Evolutionary conservation across 2,329 filamentous ascomycete species (phyloP).

Genomic region (Xylaria sp.): DNA sequence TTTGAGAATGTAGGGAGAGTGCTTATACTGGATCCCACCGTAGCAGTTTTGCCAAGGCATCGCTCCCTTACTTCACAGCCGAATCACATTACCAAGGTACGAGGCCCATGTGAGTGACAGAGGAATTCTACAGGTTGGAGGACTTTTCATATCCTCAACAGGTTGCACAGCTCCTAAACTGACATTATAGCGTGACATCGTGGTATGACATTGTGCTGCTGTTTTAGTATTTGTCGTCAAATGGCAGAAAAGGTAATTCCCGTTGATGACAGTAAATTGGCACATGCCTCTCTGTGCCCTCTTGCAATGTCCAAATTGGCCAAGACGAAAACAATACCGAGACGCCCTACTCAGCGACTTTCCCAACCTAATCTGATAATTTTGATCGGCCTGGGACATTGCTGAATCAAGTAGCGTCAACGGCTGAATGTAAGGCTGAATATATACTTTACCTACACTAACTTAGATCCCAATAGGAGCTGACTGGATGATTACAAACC

Average conservation of each 20-base stretch:
- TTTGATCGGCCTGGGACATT: not conserved
- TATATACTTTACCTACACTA: not conserved
- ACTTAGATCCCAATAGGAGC: not conserved
- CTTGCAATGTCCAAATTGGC: not conserved
- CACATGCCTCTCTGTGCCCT: constrained; percentile 1
- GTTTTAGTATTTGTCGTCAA: not conserved
- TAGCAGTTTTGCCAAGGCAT: not conserved
- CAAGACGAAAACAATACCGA: constrained; percentile 28
- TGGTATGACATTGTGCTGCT: not conserved
- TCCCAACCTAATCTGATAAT: not conserved
- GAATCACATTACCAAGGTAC: not conserved
- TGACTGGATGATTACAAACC: not conserved
- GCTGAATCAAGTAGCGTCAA: constrained; percentile 6
- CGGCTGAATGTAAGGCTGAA: constrained; percentile 36
- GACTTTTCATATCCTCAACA: not conserved
- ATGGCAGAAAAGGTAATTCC: not conserved
- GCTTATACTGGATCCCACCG: not conserved
- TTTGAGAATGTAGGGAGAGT: not conserved
- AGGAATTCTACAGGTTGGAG: not conserved
- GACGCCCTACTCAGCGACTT: constrained; percentile 1
- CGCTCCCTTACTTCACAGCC: not conserved
- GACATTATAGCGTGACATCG: not conserved
- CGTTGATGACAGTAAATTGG: not conserved
- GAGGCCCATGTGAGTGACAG: not conserved
- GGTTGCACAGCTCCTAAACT: not conserved